phyloP scores from a whole-genome alignment of 169 alveolate genomes.

The Ichthyophthirius multifiliis region DNA sequence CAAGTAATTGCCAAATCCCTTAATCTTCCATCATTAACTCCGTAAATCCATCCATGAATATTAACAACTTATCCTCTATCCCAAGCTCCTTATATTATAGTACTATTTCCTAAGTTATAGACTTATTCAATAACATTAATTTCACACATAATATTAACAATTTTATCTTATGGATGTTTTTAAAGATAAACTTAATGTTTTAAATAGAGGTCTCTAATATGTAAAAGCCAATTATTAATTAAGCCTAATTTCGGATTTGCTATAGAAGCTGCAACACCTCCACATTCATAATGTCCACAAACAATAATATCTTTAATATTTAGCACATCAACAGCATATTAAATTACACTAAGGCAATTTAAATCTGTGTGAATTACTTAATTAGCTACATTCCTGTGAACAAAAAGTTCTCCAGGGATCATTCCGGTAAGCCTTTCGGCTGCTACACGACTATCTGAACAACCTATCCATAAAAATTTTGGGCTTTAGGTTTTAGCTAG shows the following conservation, averaged over 20 bases:
- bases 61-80: conserved; percentile 16
- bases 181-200: conserved; percentile 7
- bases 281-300: conserved; percentile 31
- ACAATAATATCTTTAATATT: conserved; percentile 17
- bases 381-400: conserved; percentile 36
- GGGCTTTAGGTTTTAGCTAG: conserved; percentile 28
- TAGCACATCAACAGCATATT: conserved; percentile 31
- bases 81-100: conserved; percentile 30
- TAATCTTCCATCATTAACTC: conserved; percentile 20
- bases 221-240: conserved; percentile 24
- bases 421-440: conserved; percentile 29
- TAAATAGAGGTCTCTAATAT: conserved; percentile 5
- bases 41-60: conserved; percentile 39
- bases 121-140: conserved; percentile 28
- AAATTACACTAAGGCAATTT: conserved; percentile 15
- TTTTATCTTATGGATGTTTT: neutral
- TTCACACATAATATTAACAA: neutral
- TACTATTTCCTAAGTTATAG: conserved; percentile 22
- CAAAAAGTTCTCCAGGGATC: conserved; percentile 31
- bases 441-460: conserved; percentile 33
- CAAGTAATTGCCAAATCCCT: neutral
- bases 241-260: conserved; percentile 14
- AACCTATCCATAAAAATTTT: conserved; percentile 30
- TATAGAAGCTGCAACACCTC: conserved; percentile 33
- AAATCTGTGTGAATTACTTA: conserved; percentile 28